Conservation (phyloP, 2,329 filamentous ascomycete genomes). For the Microsporum ferrugineum region DNA sequence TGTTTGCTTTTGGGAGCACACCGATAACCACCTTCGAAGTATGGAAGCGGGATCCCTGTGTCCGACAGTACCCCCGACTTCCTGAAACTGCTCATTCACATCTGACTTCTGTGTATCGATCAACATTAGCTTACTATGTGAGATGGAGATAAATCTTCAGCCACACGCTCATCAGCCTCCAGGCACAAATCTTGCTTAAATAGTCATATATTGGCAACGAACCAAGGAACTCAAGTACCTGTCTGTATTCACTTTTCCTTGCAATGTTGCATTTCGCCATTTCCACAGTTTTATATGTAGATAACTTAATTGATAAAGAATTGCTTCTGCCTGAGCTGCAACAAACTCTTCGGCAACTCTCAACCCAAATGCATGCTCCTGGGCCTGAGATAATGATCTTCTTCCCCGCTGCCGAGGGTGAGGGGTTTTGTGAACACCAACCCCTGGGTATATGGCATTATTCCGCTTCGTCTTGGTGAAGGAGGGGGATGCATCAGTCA, state of each 20-base stretch:
- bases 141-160: background rate
- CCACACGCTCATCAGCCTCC: background rate
- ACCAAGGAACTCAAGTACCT: background rate
- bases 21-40: background rate
- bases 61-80: background rate
- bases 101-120: background rate
- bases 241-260: background rate
- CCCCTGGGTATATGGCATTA: background rate
- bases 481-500: background rate
- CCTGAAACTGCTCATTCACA: slow-evolving; percentile 2
- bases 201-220: background rate
- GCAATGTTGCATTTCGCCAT: background rate
- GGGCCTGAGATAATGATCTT: background rate
- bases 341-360: background rate
- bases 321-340: background rate
- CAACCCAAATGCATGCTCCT: background rate
- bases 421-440: background rate
- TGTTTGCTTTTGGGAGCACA: background rate
- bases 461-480: background rate
- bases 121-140: background rate
- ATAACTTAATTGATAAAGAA: background rate
- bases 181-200: too few relatives aligned
- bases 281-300: background rate
- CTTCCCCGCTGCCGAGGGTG: background rate
- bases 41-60: background rate